Base-by-base conservation (phyloP, 164 flowering plant species). In the Vitis amurensis region DNA sequence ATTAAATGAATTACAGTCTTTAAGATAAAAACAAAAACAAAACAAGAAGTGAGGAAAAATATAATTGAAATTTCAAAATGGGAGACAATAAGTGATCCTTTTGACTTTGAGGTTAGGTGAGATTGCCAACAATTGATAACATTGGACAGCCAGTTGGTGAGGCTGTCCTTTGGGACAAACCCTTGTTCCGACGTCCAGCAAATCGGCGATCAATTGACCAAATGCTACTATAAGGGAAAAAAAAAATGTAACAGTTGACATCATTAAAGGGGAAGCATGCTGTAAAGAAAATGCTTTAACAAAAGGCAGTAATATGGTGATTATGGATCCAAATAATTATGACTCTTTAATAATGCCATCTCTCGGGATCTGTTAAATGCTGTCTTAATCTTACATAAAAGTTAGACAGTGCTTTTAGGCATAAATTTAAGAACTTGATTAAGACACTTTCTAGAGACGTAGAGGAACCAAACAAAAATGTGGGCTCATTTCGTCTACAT, bases 181-280 rank as follows among this genome's bases (percentile, higher is more conserved):
- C n/a, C n/a, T 53, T 53, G n/a, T 53, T 53, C n/a, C 56, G 13
- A 13, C 17, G 56, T 53, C 56, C 16, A 13, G 7, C n/a, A 53
- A 37, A 6, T 37, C 44, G 44, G 44, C 44, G 44, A 37, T 37
- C 44, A 37, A 37, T 37, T 8, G 61, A 9, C 29, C 6, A 59
- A 59, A 59, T 8, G 14, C 9, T 8, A 3, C 11, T 11, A 59
- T 1, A 59, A 59, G 30, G 61, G 5, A 58, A 23, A 6, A 5
- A 19, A 19, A 3, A 29, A 59, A 9, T 31, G 71, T 60, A 59
- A 30, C 13, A 29, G 57, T 68, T 50, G 57, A 60, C 57, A 60
- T 61, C 58, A 68, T 68, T 19, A 61, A 69, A 50, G 47, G 70
- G 16, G 1, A 61, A 61, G 50, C 65, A 51, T 51, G 55, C 15